Evolutionary conservation across 2,329 filamentous ascomycete genomes (phyloP).

Genomic region (Calonectria hongkongensis): DNA sequence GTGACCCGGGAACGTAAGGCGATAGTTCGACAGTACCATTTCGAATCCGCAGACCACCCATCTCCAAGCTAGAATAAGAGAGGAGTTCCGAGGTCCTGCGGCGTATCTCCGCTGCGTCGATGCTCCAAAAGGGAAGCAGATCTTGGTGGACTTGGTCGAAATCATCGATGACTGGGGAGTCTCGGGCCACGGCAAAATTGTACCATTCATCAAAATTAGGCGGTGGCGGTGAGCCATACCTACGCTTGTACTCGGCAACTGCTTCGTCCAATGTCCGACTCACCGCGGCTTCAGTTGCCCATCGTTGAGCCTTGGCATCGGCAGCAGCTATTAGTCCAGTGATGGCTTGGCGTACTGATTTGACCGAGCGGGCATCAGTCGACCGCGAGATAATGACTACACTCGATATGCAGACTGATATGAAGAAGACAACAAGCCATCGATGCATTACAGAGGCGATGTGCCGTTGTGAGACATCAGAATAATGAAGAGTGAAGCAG

Average conservation of each 20-base stretch:
- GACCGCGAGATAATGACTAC: constrained; percentile 24
- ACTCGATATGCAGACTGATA: constrained; percentile 17
- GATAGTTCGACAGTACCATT: constrained; percentile 73
- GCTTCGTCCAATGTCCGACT: constrained; percentile 56
- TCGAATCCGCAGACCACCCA: constrained; percentile 72
- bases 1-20: constrained; percentile 56
- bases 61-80: constrained; percentile 58
- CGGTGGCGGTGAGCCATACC: constrained; percentile 79
- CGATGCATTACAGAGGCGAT: not conserved
- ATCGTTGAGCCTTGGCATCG: constrained; percentile 32
- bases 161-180: constrained; percentile 82
- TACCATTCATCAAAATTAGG: constrained; percentile 89
- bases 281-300: constrained; percentile 46
- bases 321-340: constrained; percentile 42
- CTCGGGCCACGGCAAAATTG: constrained; percentile 77
- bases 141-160: constrained; percentile 84
- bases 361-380: not conserved
- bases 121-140: constrained; percentile 85
- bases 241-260: constrained; percentile 64
- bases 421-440: constrained; percentile 6
- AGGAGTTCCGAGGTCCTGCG: constrained; percentile 65
- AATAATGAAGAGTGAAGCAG: constrained; percentile 1
- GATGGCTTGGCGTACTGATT: constrained; percentile 37
- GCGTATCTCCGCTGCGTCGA: constrained; percentile 79
- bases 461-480: constrained; percentile 1